These are phyloP conservation scores for Pseudogymnoascus sp. DNA, from an alignment of 2,329 filamentous ascomycete genomes.

Conservation along the genomic window DNA sequence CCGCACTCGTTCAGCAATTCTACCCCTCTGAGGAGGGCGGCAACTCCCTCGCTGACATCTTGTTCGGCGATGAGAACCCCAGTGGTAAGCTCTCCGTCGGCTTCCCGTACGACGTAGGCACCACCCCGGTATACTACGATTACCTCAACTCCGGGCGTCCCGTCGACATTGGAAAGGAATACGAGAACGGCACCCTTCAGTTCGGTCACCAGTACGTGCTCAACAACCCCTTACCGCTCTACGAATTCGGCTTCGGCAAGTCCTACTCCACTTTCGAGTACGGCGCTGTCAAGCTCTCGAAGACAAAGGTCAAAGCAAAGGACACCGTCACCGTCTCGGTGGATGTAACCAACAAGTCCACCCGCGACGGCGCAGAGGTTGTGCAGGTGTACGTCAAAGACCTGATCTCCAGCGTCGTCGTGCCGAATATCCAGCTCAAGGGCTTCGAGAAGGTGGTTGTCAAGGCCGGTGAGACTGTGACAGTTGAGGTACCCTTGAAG, in stretches of 20 bases:
- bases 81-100: slow-evolving; percentile 62
- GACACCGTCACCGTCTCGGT: slow-evolving; percentile 45
- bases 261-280: slow-evolving; percentile 56
- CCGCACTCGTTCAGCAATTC: slow-evolving; percentile 65
- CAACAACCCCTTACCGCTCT: slow-evolving; percentile 66
- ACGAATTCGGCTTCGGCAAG: slow-evolving; percentile 79
- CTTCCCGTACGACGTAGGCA: slow-evolving; percentile 60
- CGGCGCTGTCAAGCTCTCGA: slow-evolving; percentile 38
- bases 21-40: slow-evolving; percentile 76
- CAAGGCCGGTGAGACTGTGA: slow-evolving; percentile 42
- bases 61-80: slow-evolving; percentile 70
- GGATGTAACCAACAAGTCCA: slow-evolving; percentile 53
- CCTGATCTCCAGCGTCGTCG: slow-evolving; percentile 49
- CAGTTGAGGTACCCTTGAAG: slow-evolving; percentile 50
- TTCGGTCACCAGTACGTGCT: slow-evolving; percentile 87
- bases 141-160: slow-evolving; percentile 70
- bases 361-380: slow-evolving; percentile 40
- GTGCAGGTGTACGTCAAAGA: slow-evolving; percentile 49
- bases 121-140: slow-evolving; percentile 63
- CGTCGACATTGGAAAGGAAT: slow-evolving; percentile 62
- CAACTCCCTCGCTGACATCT: slow-evolving; percentile 67
- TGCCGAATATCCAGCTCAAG: slow-evolving; percentile 57
- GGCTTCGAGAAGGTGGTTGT: slow-evolving; percentile 64
- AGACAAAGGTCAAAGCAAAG: slow-evolving; percentile 28
- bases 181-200: slow-evolving; percentile 64